Evolutionary conservation across 805 yeast species (phyloP).

Genomic region (baker's yeast (Saccharomyces cerevisiae)): DNA sequence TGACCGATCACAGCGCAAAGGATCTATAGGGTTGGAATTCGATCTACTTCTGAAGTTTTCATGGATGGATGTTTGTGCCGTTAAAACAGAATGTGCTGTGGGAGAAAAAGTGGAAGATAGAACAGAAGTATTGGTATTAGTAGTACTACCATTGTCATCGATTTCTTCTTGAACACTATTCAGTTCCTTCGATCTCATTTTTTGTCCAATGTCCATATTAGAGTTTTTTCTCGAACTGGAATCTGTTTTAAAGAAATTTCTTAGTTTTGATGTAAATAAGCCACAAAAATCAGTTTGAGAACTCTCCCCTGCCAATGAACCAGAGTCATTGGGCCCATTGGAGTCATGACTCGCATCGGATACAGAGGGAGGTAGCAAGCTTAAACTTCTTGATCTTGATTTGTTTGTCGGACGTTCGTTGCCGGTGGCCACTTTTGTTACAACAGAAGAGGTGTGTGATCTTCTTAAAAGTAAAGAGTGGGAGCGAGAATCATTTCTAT

Average conservation of each 20-base stretch:
- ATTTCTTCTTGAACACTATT: background rate
- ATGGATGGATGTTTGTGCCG: background rate
- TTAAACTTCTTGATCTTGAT: background rate
- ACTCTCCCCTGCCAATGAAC: background rate
- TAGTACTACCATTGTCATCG: background rate
- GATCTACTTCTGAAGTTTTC: background rate
- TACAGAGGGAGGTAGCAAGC: background rate
- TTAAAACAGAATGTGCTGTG: background rate
- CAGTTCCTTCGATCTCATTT: background rate
- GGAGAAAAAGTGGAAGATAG: background rate
- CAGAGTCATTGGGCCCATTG: background rate
- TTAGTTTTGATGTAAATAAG: background rate
- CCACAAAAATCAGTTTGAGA: background rate
- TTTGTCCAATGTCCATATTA: background rate
- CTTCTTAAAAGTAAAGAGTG: background rate
- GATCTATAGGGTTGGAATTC: background rate
- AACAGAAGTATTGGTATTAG: background rate
- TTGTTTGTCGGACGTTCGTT: background rate
- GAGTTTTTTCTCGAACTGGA: background rate
- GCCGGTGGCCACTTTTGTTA: background rate
- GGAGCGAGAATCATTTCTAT: background rate
- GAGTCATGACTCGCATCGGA: background rate
- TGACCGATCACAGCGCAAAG: background rate
- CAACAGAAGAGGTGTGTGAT: background rate
- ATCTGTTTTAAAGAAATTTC: background rate